Evolutionary conservation across 2,329 filamentous ascomycete genomes (phyloP).

Genomic region (Verticillium nonalfalfae): DNA sequence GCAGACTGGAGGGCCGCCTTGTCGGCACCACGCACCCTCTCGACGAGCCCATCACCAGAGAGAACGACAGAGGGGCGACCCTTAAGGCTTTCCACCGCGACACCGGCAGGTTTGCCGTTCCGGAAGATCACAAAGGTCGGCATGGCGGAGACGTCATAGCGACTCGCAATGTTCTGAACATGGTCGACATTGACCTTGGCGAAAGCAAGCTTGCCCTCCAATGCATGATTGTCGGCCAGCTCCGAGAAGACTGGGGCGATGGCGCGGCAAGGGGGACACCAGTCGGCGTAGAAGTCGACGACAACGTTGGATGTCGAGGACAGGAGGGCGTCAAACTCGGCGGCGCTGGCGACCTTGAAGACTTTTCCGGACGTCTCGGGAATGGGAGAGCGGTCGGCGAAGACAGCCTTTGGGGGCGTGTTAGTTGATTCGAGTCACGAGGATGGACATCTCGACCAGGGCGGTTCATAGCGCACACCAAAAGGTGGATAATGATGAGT

Average conservation of each 20-base stretch:
- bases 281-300: constrained; percentile 44
- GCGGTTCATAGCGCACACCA: too few relatives aligned
- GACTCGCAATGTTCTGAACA: constrained; percentile 39
- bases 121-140: constrained; percentile 57
- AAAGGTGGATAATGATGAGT: neutral
- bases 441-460: too few relatives aligned
- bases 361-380: constrained; percentile 31
- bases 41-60: constrained; percentile 18
- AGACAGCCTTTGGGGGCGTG: constrained; percentile 7
- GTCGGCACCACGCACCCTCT: constrained; percentile 22
- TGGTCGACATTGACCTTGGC: constrained; percentile 55
- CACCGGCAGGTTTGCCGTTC: constrained; percentile 31
- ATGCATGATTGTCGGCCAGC: constrained; percentile 28
- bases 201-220: constrained; percentile 40
- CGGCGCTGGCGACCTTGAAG: constrained; percentile 20
- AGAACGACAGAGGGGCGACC: constrained; percentile 14
- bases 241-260: constrained; percentile 37
- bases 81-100: constrained; percentile 15
- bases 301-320: neutral
- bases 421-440: neutral
- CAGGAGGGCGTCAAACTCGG: constrained; percentile 18
- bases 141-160: constrained; percentile 47
- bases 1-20: constrained; percentile 18
- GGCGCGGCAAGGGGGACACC: constrained; percentile 43
- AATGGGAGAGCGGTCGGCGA: constrained; percentile 24